Evolutionary conservation across 768 basidiomycete species (phyloP).

Genomic region (Macrocybe gigantea): DNA sequence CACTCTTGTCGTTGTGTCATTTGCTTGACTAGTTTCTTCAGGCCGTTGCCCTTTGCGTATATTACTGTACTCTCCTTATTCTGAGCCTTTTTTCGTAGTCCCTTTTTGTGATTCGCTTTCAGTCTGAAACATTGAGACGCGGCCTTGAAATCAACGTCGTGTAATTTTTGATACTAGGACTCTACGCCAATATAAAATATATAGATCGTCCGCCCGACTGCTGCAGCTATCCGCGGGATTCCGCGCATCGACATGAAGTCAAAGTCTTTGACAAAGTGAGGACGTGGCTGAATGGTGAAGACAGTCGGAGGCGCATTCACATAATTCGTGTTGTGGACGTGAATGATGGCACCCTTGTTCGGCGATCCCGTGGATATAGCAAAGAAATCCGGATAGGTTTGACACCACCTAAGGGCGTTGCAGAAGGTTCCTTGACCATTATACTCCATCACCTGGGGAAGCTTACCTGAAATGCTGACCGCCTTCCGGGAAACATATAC

Average conservation of each 20-base stretch:
- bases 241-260: conserved; percentile 63
- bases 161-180: conserved; percentile 21
- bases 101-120: no score
- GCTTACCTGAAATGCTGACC: conserved; percentile 62
- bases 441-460: neutral
- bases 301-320: conserved; percentile 57
- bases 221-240: conserved; percentile 64
- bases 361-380: conserved; percentile 63
- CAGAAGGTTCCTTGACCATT: neutral
- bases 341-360: conserved; percentile 56
- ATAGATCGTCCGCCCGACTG: conserved; percentile 51
- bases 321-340: conserved; percentile 65
- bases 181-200: conserved; percentile 66
- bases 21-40: no score
- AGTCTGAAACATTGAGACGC: no score
- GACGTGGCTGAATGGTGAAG: conserved; percentile 53
- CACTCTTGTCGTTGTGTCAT: no score
- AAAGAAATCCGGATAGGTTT: conserved; percentile 70
- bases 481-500: conserved; percentile 61
- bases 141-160: neutral
- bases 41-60: no score
- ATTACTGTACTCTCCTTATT: no score
- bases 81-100: no score
- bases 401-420: conserved; percentile 57
- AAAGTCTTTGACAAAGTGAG: conserved; percentile 66